These are phyloP conservation scores for Hippophae rhamnoides DNA, from an alignment of 306 rosid species.

Conservation along the genomic window DNA sequence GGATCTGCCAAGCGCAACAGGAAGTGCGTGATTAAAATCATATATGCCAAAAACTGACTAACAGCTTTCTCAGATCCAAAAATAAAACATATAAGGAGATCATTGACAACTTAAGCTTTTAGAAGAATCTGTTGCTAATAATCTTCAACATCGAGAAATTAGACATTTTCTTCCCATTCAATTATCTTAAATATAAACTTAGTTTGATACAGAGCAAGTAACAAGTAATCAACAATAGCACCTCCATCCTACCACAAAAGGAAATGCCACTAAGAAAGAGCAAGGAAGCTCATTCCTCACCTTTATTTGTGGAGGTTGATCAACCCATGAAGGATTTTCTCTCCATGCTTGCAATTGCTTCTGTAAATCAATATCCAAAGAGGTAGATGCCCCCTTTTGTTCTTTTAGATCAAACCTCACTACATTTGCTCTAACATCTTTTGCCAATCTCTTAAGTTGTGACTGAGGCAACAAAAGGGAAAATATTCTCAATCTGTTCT, in stretches of 20 bases:
- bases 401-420: slow-evolving; percentile 26
- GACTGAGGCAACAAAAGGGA: slow-evolving; percentile 32
- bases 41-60: background rate
- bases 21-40: background rate
- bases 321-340: slow-evolving; percentile 82
- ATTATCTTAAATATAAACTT: background rate
- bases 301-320: slow-evolving; percentile 57
- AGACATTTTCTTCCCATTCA: background rate
- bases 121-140: too few species aligned
- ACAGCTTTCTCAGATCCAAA: too few species aligned
- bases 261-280: too few species aligned
- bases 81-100: too few species aligned
- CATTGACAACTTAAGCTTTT: too few species aligned
- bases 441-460: slow-evolving; percentile 52
- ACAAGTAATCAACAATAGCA: too few species aligned
- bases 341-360: slow-evolving; percentile 84
- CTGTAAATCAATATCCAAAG: slow-evolving; percentile 57
- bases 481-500: background rate
- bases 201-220: slow-evolving; percentile 5
- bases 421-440: slow-evolving; percentile 27
- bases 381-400: slow-evolving; percentile 20
- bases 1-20: slow-evolving; percentile 49
- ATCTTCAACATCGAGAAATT: too few species aligned
- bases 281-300: slow-evolving; percentile 23
- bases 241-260: too few species aligned